These are phyloP conservation scores for Teunomyces funiuensis DNA, from an alignment of 805 yeast species.

Conservation along the genomic window DNA sequence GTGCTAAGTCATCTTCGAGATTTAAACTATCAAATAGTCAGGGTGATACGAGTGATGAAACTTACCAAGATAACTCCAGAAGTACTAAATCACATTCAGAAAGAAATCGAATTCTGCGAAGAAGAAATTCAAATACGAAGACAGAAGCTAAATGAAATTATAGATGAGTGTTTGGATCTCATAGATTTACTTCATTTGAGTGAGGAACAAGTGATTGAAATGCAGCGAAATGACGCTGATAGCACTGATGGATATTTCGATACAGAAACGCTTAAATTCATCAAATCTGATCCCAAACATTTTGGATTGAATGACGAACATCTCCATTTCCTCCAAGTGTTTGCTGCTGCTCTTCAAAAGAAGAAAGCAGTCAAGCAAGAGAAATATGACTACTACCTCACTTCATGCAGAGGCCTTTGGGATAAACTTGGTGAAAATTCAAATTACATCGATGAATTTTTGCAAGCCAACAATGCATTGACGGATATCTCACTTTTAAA, in stretches of 20 bases:
- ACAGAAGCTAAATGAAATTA: constrained; percentile 21
- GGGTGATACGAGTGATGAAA: constrained; percentile 34
- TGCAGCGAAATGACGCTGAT: constrained; percentile 27
- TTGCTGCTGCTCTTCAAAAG: constrained; percentile 30
- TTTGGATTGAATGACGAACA: constrained; percentile 41
- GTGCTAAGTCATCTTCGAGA: constrained; percentile 28
- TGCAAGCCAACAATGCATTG: constrained; percentile 46
- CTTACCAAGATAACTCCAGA: constrained; percentile 38
- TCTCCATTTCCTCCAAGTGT: constrained; percentile 28
- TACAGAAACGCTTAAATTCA: constrained; percentile 36
- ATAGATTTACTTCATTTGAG: constrained; percentile 29
- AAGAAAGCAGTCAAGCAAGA: constrained; percentile 35
- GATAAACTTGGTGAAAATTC: constrained; percentile 50
- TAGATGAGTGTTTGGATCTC: constrained; percentile 24
- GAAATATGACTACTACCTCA: constrained; percentile 33
- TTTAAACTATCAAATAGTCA: constrained; percentile 36
- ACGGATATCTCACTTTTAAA: constrained; percentile 48
- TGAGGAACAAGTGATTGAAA: constrained; percentile 31
- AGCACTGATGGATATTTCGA: constrained; percentile 36
- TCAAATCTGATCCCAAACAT: constrained; percentile 35
- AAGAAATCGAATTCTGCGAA: constrained; percentile 27
- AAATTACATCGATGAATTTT: constrained; percentile 41
- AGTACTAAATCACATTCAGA: constrained; percentile 19
- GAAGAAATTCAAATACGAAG: constrained; percentile 24
- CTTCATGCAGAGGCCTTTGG: constrained; percentile 56